These are phyloP conservation scores for Botryotinia globosa DNA, from an alignment of 2,329 filamentous ascomycete species.

Conservation along the genomic window DNA sequence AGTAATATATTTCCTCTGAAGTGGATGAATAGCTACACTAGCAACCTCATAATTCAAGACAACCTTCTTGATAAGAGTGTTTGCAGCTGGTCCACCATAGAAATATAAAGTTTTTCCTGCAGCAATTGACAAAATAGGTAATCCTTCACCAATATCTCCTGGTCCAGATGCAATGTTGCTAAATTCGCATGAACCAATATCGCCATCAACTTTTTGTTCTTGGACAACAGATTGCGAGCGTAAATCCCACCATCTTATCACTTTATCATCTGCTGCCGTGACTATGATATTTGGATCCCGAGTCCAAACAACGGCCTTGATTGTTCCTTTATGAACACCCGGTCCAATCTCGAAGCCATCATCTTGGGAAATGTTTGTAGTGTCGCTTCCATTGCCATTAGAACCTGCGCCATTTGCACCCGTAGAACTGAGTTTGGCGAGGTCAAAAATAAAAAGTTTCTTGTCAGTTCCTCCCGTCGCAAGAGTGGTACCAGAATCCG, in stretches of 20 bases:
- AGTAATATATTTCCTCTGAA: constrained; percentile 79
- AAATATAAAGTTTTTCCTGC: constrained; percentile 95
- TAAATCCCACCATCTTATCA: constrained; percentile 91
- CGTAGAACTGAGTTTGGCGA: constrained; percentile 51
- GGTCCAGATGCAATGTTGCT: constrained; percentile 62
- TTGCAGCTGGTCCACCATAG: constrained; percentile 74
- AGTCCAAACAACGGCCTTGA: constrained; percentile 97
- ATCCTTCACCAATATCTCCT: constrained; percentile 63
- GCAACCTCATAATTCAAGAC: constrained; percentile 82
- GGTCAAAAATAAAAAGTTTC: constrained; percentile 90
- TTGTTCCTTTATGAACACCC: constrained; percentile 78
- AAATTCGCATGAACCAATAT: constrained; percentile 90
- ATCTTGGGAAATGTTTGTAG: constrained; percentile 54
- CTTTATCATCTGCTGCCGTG: constrained; percentile 87
- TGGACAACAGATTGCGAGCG: constrained; percentile 71
- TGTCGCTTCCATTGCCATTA: constrained; percentile 38
- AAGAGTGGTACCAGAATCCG: constrained; percentile 76
- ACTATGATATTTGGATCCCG: constrained; percentile 83
- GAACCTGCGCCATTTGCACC: constrained; percentile 27
- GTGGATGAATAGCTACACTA: constrained; percentile 83
- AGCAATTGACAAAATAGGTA: constrained; percentile 78
- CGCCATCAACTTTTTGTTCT: constrained; percentile 74
- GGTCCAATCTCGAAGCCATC: constrained; percentile 82
- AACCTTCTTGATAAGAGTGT: constrained; percentile 71
- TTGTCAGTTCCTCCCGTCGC: constrained; percentile 96